These are phyloP conservation scores for Fusarium clavum DNA, from an alignment of 2,329 filamentous ascomycete genomes.

Conservation along the genomic window DNA sequence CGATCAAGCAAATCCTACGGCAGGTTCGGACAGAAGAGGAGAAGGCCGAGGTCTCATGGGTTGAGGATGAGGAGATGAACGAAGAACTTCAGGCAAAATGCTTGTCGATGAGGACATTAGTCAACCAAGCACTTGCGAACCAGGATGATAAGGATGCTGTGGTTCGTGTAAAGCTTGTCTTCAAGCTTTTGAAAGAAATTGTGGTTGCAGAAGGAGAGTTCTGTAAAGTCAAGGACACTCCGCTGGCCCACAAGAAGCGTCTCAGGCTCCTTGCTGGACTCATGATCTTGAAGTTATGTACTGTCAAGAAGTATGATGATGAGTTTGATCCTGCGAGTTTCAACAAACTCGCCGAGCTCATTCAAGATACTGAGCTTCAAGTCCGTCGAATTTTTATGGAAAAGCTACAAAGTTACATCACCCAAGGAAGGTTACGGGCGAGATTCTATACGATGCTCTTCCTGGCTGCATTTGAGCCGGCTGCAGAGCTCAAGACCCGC, in stretches of 20 bases:
- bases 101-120: slow-evolving; percentile 84
- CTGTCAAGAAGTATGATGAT: slow-evolving; percentile 79
- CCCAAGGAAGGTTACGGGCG: slow-evolving; percentile 73
- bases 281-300: slow-evolving; percentile 85
- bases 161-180: slow-evolving; percentile 74
- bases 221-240: slow-evolving; percentile 79
- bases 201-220: slow-evolving; percentile 83
- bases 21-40: slow-evolving; percentile 73
- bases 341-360: slow-evolving; percentile 81
- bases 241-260: slow-evolving; percentile 80
- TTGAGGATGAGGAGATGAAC: slow-evolving; percentile 74
- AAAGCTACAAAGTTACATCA: slow-evolving; percentile 91
- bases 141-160: slow-evolving; percentile 65
- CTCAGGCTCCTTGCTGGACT: slow-evolving; percentile 85
- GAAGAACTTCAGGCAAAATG: slow-evolving; percentile 86
- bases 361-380: slow-evolving; percentile 79
- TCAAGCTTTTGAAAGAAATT: slow-evolving; percentile 81
- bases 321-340: slow-evolving; percentile 79
- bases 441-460: slow-evolving; percentile 94
- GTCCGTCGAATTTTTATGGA: slow-evolving; percentile 84
- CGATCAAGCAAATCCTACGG: slow-evolving; percentile 79
- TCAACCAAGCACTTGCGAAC: slow-evolving; percentile 81
- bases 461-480: slow-evolving; percentile 90
- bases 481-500: slow-evolving; percentile 75
- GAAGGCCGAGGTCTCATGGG: slow-evolving; percentile 72